Conservation (phyloP, 257 asterid species). For the Echium plantagineum region DNA sequence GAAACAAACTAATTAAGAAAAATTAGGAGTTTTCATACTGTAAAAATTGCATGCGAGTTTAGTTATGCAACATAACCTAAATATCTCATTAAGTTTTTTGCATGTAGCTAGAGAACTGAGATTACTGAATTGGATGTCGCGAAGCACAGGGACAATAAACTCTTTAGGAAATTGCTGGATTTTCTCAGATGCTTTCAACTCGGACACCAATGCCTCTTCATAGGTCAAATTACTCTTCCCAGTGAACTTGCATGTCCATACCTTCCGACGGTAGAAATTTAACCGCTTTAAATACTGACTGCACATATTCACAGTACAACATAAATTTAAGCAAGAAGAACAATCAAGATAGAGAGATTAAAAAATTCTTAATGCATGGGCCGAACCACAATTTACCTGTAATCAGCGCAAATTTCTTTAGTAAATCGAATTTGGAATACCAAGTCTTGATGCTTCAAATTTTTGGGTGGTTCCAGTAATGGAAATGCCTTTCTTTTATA, state of each 20-base stretch:
- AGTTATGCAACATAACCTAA: not conserved
- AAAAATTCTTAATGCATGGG: not conserved
- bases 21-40: no score
- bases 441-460: slow-evolving; percentile 61
- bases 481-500: slow-evolving; percentile 59
- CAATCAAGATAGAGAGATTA: not conserved
- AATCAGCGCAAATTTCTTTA: slow-evolving; percentile 79
- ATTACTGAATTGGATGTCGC: slow-evolving; percentile 78
- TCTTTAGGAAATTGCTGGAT: slow-evolving; percentile 54
- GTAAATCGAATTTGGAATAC: slow-evolving; percentile 77
- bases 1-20: no score
- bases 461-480: slow-evolving; percentile 55
- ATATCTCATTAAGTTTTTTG: not conserved
- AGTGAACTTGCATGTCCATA: slow-evolving; percentile 88
- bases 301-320: slow-evolving; percentile 9
- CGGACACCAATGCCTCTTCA: slow-evolving; percentile 87
- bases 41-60: not conserved
- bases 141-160: slow-evolving; percentile 53
- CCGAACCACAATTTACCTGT: slow-evolving; percentile 28
- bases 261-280: slow-evolving; percentile 55
- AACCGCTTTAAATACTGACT: slow-evolving; percentile 81
- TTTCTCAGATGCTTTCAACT: slow-evolving; percentile 51
- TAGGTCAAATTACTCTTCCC: slow-evolving; percentile 78
- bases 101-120: slow-evolving; percentile 8
- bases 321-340: not conserved